A percentile compares a stretch with the other conserved stretches of the same genome.
phyloP scores from a whole-genome alignment of 768 basidiomycete genomes.

The Arthromyces matolae region DNA sequence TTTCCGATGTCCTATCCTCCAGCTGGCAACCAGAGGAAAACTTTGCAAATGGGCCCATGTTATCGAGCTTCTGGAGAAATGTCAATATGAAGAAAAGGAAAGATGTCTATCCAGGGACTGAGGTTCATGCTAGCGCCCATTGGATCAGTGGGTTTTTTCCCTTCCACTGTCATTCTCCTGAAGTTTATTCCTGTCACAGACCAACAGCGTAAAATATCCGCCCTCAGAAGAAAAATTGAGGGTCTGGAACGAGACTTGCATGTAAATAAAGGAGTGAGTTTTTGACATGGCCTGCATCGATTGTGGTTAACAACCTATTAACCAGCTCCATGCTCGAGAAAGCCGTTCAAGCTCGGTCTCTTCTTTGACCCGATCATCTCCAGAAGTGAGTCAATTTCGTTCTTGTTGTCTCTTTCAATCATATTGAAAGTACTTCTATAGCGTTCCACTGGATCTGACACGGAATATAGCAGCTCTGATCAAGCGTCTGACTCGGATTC shows the following conservation, averaged over 20 bases:
- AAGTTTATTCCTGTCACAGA: neutral
- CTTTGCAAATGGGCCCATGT: slow-evolving; percentile 54
- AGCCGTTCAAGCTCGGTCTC: no score
- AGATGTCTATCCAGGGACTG: slow-evolving; percentile 48
- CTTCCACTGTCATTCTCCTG: neutral
- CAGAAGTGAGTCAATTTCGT: neutral
- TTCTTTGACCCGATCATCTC: no score
- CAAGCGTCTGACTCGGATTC: neutral
- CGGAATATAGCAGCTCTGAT: slow-evolving; percentile 1
- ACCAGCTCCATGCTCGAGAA: neutral
- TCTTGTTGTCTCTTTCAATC: slow-evolving; percentile 2
- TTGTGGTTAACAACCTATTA: neutral
- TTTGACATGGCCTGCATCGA: neutral
- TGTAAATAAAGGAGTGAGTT: neutral
- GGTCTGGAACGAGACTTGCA: neutral
- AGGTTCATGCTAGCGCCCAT: slow-evolving; percentile 32
- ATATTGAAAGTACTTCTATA: neutral
- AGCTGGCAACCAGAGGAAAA: slow-evolving; percentile 73
- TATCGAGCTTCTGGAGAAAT: slow-evolving; percentile 62
- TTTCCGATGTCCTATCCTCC: neutral
- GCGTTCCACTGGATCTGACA: neutral
- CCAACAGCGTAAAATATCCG: slow-evolving; percentile 30
- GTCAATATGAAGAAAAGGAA: slow-evolving; percentile 46
- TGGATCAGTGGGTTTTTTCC: slow-evolving; percentile 70
- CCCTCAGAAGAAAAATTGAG: neutral